Evolutionary conservation across 1,284 basidiomycete genomes (phyloP).

Genomic region (Vanrija pseudolonga): DNA sequence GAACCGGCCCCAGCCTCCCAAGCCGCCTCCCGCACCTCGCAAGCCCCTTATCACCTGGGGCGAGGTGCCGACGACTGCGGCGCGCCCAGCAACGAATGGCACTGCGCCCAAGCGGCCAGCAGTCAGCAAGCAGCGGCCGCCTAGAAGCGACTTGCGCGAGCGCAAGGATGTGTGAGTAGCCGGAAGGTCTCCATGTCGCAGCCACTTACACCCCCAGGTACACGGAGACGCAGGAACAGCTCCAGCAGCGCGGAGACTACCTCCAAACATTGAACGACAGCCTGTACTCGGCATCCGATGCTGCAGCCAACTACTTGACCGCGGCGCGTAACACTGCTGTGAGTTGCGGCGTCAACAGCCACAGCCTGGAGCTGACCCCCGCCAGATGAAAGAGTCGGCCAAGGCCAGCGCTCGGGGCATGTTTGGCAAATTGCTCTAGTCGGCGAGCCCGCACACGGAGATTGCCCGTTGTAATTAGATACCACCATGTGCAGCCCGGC

Average conservation of each 20-base stretch:
- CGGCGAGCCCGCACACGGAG: too few relatives aligned
- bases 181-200: too few relatives aligned
- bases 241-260: conserved; percentile 31
- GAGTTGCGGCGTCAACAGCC: conserved; percentile 33
- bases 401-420: conserved; percentile 40
- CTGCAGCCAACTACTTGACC: conserved; percentile 35
- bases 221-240: conserved; percentile 40
- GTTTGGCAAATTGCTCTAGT: conserved; percentile 35
- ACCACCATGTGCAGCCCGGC: too few relatives aligned
- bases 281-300: conserved; percentile 33
- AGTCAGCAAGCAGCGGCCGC: conserved; percentile 23
- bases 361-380: conserved; percentile 6
- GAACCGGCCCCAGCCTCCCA: conserved; percentile 32
- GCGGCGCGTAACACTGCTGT: conserved; percentile 43
- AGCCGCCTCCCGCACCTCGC: conserved; percentile 29
- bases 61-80: conserved; percentile 27
- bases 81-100: conserved; percentile 32
- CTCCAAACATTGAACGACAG: conserved; percentile 37
- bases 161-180: conserved; percentile 29
- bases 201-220: conserved; percentile 15
- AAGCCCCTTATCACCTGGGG: conserved; percentile 47
- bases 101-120: conserved; percentile 36
- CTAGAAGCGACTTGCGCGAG: conserved; percentile 29
- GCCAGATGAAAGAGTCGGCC: conserved; percentile 40
- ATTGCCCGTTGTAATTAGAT: too few relatives aligned